phyloP scores from a whole-genome alignment of 768 basidiomycete genomes.

The Roridomyces roridus region DNA sequence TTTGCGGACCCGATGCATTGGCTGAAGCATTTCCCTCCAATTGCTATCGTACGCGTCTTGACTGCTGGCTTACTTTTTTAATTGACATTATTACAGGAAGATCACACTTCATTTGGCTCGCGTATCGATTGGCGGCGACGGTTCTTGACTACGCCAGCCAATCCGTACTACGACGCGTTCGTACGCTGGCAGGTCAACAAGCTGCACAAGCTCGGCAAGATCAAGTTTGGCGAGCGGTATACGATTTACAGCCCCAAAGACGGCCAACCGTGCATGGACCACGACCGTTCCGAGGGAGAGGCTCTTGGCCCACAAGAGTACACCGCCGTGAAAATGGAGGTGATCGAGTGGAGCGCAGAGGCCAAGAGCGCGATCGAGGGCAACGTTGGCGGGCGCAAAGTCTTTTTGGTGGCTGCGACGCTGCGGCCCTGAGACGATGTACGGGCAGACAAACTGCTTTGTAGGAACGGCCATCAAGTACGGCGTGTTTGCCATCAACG shows the following conservation, averaged over 20 bases:
- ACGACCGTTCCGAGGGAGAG: slow-evolving; percentile 95
- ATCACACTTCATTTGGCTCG: slow-evolving; percentile 89
- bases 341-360: slow-evolving; percentile 79
- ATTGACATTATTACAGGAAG: slow-evolving; percentile 40
- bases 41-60: slow-evolving; percentile 70
- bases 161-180: slow-evolving; percentile 97
- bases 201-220: slow-evolving; percentile 83
- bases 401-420: slow-evolving; percentile 95
- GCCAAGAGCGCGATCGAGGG: slow-evolving; percentile 69
- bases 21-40: slow-evolving; percentile 95
- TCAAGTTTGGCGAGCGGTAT: slow-evolving; percentile 98
- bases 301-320: slow-evolving; percentile 96
- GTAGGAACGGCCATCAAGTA: slow-evolving; percentile 92
- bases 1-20: slow-evolving; percentile 96
- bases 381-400: slow-evolving; percentile 78
- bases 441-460: slow-evolving; percentile 98
- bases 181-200: slow-evolving; percentile 99
- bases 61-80: background rate
- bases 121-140: slow-evolving; percentile 96
- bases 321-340: slow-evolving; percentile 93
- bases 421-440: slow-evolving; percentile 98
- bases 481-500: slow-evolving; percentile 88
- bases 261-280: slow-evolving; percentile 99
- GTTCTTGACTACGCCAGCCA: slow-evolving; percentile 93
- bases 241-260: slow-evolving; percentile 99